These are phyloP conservation scores for Diaporthe sp. DNA, from an alignment of 2,329 filamentous ascomycete species.

Conservation along the genomic window DNA sequence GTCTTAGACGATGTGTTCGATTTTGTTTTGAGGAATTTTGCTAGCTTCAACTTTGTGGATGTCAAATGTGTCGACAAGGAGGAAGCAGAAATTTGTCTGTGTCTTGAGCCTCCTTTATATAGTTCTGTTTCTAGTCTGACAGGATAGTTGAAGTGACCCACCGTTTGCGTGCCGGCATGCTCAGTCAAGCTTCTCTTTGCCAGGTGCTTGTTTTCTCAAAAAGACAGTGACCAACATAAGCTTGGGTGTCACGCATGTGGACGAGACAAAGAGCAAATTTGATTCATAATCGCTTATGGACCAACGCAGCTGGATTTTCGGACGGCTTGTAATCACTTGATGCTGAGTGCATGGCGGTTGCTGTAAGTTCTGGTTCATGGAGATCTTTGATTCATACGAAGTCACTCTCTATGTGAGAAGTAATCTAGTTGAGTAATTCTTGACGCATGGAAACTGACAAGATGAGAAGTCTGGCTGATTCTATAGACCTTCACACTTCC, in stretches of 20 bases:
- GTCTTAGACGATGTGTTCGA: background rate
- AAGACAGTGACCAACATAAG: background rate
- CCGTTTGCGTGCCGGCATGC: fast-evolving
- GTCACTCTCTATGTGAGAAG: background rate
- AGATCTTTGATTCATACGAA: background rate
- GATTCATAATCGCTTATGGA: background rate
- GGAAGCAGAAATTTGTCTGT: background rate
- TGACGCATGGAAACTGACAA: background rate
- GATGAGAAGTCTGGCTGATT: too few relatives aligned
- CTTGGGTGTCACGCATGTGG: background rate
- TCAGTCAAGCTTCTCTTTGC: background rate
- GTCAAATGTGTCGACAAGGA: fast-evolving
- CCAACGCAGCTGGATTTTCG: background rate
- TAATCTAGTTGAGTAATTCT: background rate
- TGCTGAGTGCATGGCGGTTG: fast-evolving
- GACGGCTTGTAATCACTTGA: background rate
- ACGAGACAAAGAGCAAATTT: background rate
- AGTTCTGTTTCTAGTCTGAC: background rate
- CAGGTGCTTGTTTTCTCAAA: background rate
- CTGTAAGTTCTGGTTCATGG: background rate
- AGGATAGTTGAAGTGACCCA: background rate
- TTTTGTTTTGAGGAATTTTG: background rate
- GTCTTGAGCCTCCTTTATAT: background rate
- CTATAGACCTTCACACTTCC: too few relatives aligned
- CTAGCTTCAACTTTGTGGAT: background rate